phyloP scores from a whole-genome alignment of 179 eudicot genomes.

The Patellifolia procumbens region DNA sequence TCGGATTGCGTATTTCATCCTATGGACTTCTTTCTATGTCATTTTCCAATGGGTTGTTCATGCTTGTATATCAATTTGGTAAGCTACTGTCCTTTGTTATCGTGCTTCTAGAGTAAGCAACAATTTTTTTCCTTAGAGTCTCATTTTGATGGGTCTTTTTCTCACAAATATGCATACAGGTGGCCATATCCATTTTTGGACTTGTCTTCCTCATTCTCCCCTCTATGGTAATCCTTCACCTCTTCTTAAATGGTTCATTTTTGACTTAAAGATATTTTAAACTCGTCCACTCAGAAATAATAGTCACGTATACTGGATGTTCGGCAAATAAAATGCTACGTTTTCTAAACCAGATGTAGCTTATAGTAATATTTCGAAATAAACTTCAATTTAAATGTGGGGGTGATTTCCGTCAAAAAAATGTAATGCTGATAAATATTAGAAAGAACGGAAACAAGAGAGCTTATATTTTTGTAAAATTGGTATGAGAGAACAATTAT shows the following conservation, averaged over 20 bases:
- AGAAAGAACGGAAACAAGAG: too few species aligned
- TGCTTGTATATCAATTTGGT: constrained; percentile 71
- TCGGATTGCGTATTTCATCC: constrained; percentile 75
- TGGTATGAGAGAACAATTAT: too few species aligned
- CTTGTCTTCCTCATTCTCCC: constrained; percentile 69
- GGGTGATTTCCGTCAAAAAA: too few species aligned
- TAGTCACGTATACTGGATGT: neutral
- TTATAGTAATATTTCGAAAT: neutral
- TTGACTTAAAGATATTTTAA: neutral
- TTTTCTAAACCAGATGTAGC: too few species aligned
- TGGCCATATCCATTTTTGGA: constrained; percentile 99
- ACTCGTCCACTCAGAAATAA: neutral
- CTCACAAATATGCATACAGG: constrained; percentile 44
- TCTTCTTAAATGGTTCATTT: too few species aligned
- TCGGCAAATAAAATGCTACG: neutral
- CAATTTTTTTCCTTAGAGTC: neutral
- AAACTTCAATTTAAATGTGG: too few species aligned
- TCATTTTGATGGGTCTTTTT: constrained; percentile 21
- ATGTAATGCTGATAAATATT: too few species aligned
- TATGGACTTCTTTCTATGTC: constrained; percentile 79
- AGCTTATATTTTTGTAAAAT: too few species aligned
- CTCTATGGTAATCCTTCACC: constrained; percentile 60
- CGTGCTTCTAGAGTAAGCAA: constrained; percentile 12
- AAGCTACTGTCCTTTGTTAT: constrained; percentile 13
- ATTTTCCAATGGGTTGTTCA: constrained; percentile 87